A percentile compares a stretch with the other conserved stretches of the same genome.
phyloP scores from a whole-genome alignment of 2,329 filamentous ascomycete genomes.

The Venturia aucupariae region DNA sequence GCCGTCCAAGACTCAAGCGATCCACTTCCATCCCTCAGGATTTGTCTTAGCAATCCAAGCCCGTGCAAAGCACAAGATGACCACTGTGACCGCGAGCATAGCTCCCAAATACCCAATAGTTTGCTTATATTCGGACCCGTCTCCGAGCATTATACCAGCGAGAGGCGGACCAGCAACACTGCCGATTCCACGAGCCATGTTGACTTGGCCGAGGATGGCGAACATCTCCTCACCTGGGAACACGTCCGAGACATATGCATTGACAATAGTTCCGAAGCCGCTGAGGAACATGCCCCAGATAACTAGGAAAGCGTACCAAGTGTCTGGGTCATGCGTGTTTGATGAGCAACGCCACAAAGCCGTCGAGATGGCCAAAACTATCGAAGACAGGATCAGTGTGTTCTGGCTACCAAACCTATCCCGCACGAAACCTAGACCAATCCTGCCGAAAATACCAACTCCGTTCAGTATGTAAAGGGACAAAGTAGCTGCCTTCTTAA shows the following conservation, averaged over 20 bases:
- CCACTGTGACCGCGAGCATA: background rate
- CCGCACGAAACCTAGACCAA: background rate
- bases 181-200: background rate
- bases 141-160: background rate
- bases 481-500: background rate
- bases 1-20: background rate
- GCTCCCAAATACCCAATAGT: background rate
- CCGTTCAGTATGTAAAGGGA: background rate
- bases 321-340: background rate
- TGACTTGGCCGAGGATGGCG: background rate
- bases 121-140: background rate
- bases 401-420: conserved; percentile 4
- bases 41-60: background rate
- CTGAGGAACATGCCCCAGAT: background rate
- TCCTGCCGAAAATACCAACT: background rate
- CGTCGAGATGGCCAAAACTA: background rate
- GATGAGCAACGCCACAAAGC: background rate
- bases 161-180: background rate
- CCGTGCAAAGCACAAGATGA: background rate
- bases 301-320: background rate
- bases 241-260: background rate
- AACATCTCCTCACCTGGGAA: background rate
- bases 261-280: background rate
- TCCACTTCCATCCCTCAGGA: background rate
- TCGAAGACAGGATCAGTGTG: background rate